Percentiles rank a stretch among this genome's conserved stretches.
These are phyloP conservation scores for Bjerkandera adusta DNA, from an alignment of 1,284 basidiomycete genomes.

Conservation along the genomic window DNA sequence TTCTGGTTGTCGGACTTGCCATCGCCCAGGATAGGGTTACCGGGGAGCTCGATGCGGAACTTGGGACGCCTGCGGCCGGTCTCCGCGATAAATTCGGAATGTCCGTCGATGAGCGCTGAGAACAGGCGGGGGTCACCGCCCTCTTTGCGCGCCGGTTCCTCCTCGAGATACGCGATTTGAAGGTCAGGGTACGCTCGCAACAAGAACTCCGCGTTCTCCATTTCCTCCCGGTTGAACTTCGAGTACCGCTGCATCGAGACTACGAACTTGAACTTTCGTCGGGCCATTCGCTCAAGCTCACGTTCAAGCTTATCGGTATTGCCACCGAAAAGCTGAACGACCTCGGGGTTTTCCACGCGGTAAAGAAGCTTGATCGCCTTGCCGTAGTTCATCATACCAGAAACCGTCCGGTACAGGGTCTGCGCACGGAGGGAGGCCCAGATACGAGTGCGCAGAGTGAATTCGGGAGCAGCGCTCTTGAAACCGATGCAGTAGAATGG, in stretches of 20 bases:
- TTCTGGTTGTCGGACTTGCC: constrained; percentile 99
- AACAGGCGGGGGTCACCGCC: constrained; percentile 95
- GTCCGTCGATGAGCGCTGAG: constrained; percentile 95
- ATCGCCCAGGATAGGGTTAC: constrained; percentile 98
- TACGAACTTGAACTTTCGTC: constrained; percentile 98
- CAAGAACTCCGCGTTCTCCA: constrained; percentile 98
- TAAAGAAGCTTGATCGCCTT: constrained; percentile 99
- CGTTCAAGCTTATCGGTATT: constrained; percentile 98
- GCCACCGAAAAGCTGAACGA: constrained; percentile 95
- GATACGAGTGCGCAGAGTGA: constrained; percentile 97
- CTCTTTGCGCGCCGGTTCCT: constrained; percentile 92
- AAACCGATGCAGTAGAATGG: constrained; percentile 99
- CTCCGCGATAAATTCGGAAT: constrained; percentile 92
- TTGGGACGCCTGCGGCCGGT: constrained; percentile 91
- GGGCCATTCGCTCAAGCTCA: constrained; percentile 95
- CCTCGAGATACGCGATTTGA: constrained; percentile 98
- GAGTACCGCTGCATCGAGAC: constrained; percentile 99
- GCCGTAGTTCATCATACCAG: constrained; percentile 99
- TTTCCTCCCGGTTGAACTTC: constrained; percentile 99
- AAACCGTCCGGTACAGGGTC: constrained; percentile 97
- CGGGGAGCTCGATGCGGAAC: constrained; percentile 97
- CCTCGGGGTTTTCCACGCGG: constrained; percentile 98
- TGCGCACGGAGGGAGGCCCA: constrained; percentile 99
- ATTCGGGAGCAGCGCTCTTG: constrained; percentile 98
- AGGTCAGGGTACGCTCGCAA: constrained; percentile 98